Percentiles rank a stretch among this genome's conserved stretches.
Conservation (phyloP, 805 yeast species). For the Wickerhamomyces silvicola region DNA sequence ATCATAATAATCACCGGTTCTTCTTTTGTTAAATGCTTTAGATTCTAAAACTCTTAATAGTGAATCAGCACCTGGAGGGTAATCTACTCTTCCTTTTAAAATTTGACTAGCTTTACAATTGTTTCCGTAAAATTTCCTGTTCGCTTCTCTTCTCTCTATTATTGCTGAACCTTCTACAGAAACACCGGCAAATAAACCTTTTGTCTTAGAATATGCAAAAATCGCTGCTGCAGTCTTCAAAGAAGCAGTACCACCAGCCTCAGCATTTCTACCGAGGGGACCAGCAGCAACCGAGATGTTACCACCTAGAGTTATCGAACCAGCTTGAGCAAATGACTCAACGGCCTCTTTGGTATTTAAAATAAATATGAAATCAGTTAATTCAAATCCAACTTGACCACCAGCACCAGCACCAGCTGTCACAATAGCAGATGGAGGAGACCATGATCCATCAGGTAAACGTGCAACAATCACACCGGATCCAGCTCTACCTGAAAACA, state of each 20-base stretch:
- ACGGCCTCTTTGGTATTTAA: conserved; percentile 85
- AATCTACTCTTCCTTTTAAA: conserved; percentile 79
- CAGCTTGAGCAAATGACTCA: conserved; percentile 87
- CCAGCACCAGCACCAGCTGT: conserved; percentile 99
- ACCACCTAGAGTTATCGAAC: conserved; percentile 92
- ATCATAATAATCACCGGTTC: conserved; percentile 36
- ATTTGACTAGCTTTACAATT: conserved; percentile 84
- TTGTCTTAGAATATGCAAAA: conserved; percentile 89
- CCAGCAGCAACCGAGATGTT: conserved; percentile 96
- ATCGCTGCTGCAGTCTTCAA: conserved; percentile 82
- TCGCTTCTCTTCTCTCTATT: conserved; percentile 96
- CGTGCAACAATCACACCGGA: conserved; percentile 94
- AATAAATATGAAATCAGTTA: conserved; percentile 93
- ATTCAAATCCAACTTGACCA: conserved; percentile 93
- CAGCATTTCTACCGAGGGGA: conserved; percentile 95
- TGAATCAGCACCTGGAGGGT: conserved; percentile 88
- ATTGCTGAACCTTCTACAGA: conserved; percentile 95
- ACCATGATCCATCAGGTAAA: conserved; percentile 93
- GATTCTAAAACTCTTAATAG: conserved; percentile 81
- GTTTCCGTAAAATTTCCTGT: conserved; percentile 87
- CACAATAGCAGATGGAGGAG: conserved; percentile 92
- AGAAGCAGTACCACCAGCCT: conserved; percentile 94
- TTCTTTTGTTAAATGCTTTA: conserved; percentile 65
- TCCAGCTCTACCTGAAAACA: conserved; percentile 96
- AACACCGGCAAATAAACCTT: conserved; percentile 96